These are phyloP conservation scores for Populus hybrid DNA, from an alignment of 441 rosid species.

Conservation along the genomic window DNA sequence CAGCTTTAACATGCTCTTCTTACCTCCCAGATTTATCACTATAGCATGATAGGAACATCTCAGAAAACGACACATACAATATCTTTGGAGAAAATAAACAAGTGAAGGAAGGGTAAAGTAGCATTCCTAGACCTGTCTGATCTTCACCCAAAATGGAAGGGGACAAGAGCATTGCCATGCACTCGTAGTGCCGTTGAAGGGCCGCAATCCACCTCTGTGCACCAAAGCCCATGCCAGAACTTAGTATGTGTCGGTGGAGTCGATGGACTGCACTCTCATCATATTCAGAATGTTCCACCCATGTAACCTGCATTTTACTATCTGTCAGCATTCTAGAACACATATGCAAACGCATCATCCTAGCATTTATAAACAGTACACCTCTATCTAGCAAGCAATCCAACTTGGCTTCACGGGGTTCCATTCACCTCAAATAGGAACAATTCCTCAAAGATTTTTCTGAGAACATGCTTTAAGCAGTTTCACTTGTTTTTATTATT, in stretches of 20 bases:
- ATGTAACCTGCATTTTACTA: slow-evolving; percentile 57
- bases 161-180: slow-evolving; percentile 56
- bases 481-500: neutral
- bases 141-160: slow-evolving; percentile 39
- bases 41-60: slow-evolving; percentile 4
- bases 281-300: slow-evolving; percentile 82
- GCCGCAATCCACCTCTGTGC: slow-evolving; percentile 81
- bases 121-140: slow-evolving; percentile 33
- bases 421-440: neutral
- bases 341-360: neutral
- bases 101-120: neutral
- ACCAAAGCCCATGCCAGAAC: slow-evolving; percentile 73
- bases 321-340: slow-evolving; percentile 1
- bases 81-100: neutral
- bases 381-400: neutral
- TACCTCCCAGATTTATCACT: slow-evolving; percentile 58
- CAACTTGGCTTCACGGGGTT: neutral
- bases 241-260: slow-evolving; percentile 47
- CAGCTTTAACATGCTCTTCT: slow-evolving; percentile 70
- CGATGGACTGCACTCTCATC: slow-evolving; percentile 60
- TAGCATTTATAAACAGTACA: neutral
- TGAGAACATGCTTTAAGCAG: neutral
- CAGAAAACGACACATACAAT: neutral
- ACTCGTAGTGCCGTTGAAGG: slow-evolving; percentile 70
- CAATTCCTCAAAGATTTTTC: neutral